These are phyloP conservation scores for Scleromitrula shiraiana DNA, from an alignment of 2,329 filamentous ascomycete species.

Conservation along the genomic window DNA sequence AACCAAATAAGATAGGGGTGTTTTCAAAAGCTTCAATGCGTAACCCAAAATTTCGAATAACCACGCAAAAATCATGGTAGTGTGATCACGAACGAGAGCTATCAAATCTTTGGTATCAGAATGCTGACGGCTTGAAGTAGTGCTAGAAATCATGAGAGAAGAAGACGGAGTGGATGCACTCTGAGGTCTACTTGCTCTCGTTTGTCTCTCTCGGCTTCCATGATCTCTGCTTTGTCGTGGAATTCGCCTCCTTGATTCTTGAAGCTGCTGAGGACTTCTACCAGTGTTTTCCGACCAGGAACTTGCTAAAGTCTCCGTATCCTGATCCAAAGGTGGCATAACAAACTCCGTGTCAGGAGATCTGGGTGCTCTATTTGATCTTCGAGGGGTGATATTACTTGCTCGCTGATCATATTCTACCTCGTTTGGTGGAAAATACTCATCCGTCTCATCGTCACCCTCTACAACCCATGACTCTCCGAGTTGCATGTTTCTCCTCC, in stretches of 20 bases:
- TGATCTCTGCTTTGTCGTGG: conserved; percentile 11
- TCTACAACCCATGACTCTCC: conserved; percentile 30
- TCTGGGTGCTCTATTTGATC: conserved; percentile 15
- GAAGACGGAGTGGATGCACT: neutral
- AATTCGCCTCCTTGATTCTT: conserved; percentile 17
- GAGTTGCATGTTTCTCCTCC: conserved; percentile 18
- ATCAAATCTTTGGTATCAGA: conserved; percentile 11
- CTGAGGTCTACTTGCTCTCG: neutral
- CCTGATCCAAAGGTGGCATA: conserved; percentile 28
- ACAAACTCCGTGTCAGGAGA: conserved; percentile 29
- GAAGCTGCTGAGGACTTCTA: conserved; percentile 13
- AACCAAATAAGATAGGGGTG: conserved; percentile 53
- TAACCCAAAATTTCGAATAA: conserved; percentile 47
- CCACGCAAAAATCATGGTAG: conserved; percentile 35
- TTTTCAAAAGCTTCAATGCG: conserved; percentile 55
- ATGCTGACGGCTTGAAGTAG: neutral
- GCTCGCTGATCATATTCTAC: conserved; percentile 11
- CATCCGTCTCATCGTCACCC: conserved; percentile 17
- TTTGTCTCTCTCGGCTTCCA: conserved; percentile 20
- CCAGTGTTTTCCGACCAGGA: conserved; percentile 20
- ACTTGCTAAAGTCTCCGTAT: conserved; percentile 24
- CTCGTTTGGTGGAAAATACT: conserved; percentile 18
- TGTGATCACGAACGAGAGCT: conserved; percentile 14
- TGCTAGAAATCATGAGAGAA: neutral
- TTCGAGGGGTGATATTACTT: conserved; percentile 15